These are phyloP conservation scores for Phytophthora megakarya DNA, from an alignment of 352 stramenopile species.

Conservation along the genomic window DNA sequence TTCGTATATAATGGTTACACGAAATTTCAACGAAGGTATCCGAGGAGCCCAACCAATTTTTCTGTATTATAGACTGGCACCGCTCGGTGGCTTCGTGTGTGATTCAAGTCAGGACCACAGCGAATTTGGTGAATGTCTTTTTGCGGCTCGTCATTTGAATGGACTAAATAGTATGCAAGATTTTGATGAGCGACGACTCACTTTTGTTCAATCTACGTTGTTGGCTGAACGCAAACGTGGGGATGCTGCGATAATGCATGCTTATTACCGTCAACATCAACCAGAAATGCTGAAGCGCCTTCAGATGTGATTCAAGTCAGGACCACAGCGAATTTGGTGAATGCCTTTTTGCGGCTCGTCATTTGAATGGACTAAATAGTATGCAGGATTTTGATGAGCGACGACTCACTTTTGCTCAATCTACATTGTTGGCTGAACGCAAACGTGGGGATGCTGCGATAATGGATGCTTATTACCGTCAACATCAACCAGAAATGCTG, in stretches of 20 bases:
- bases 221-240: slow-evolving; percentile 15
- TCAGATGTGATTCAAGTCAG: slow-evolving; percentile 51
- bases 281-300: slow-evolving; percentile 51
- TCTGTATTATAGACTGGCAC: slow-evolving; percentile 59
- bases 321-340: slow-evolving; percentile 67
- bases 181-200: slow-evolving; percentile 37
- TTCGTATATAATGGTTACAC: slow-evolving; percentile 56
- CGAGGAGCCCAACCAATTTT: slow-evolving; percentile 40
- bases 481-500: slow-evolving; percentile 55
- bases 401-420: slow-evolving; percentile 25
- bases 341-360: slow-evolving; percentile 67
- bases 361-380: slow-evolving; percentile 27
- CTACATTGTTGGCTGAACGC: slow-evolving; percentile 19
- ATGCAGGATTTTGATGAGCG: slow-evolving; percentile 36
- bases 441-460: slow-evolving; percentile 37
- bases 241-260: slow-evolving; percentile 45
- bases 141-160: slow-evolving; percentile 49
- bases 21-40: slow-evolving; percentile 58
- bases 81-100: slow-evolving; percentile 68
- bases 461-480: slow-evolving; percentile 48
- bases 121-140: slow-evolving; percentile 74
- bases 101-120: slow-evolving; percentile 46
- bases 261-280: slow-evolving; percentile 56
- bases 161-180: slow-evolving; percentile 21
- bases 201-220: slow-evolving; percentile 20